A percentile compares a stretch with the other conserved stretches of the same genome.
Evolutionary conservation across 2,329 filamentous ascomycete genomes (phyloP).

Genomic region (Tolypocladium nubicola): DNA sequence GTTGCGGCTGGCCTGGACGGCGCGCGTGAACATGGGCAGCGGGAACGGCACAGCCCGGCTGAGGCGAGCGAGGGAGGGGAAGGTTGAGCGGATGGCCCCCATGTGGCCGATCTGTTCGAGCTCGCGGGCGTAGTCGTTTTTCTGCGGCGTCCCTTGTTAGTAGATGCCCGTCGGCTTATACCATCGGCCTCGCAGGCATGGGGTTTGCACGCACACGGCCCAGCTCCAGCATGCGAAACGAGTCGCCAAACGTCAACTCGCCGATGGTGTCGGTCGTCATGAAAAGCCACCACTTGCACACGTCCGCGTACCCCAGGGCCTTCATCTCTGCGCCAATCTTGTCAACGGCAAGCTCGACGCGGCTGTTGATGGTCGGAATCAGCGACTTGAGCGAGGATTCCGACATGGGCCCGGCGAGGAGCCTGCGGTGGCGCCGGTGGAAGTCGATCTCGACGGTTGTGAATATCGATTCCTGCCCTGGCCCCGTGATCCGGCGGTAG

Average conservation of each 20-base stretch:
- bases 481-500: slow-evolving; percentile 11
- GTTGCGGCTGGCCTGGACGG: slow-evolving; percentile 4
- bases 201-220: slow-evolving; percentile 26
- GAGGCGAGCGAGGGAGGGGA: slow-evolving; percentile 16
- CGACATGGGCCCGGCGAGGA: slow-evolving; percentile 29
- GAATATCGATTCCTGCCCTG: slow-evolving; percentile 20
- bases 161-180: background rate
- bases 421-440: slow-evolving; percentile 27
- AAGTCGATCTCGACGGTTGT: slow-evolving; percentile 25
- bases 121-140: slow-evolving; percentile 27
- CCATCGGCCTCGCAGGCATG: background rate
- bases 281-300: slow-evolving; percentile 43
- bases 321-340: slow-evolving; percentile 33
- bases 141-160: background rate
- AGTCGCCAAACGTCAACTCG: slow-evolving; percentile 44
- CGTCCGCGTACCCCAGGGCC: slow-evolving; percentile 24
- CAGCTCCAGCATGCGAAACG: slow-evolving; percentile 39
- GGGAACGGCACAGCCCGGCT: slow-evolving; percentile 9
- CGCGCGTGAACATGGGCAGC: slow-evolving; percentile 11
- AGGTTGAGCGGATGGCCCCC: slow-evolving; percentile 12
- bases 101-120: slow-evolving; percentile 18
- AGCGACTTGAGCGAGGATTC: slow-evolving; percentile 21
- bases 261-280: slow-evolving; percentile 44
- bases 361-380: slow-evolving; percentile 21
- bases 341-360: slow-evolving; percentile 26